These are phyloP conservation scores for Leccinum aurantiacum DNA, from an alignment of 768 basidiomycete genomes.

Conservation along the genomic window DNA sequence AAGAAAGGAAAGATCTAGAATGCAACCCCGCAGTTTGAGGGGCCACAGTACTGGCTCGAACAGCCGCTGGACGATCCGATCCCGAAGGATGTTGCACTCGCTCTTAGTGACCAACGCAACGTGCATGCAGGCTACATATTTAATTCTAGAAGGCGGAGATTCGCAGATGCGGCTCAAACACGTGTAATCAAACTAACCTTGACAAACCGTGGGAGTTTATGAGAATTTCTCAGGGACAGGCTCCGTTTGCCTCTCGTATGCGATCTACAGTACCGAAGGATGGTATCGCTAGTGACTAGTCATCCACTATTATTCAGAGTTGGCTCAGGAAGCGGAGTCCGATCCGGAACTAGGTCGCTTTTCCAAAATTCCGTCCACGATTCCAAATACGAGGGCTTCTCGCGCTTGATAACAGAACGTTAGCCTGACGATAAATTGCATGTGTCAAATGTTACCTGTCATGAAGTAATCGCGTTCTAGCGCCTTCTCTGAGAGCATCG, in stretches of 20 bases:
- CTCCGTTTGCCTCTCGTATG: constrained; percentile 1
- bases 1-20: constrained; percentile 13
- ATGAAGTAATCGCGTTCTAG: constrained; percentile 95
- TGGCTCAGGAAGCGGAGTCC: constrained; percentile 23
- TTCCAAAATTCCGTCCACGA: constrained; percentile 90
- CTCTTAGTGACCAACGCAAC: constrained; percentile 10
- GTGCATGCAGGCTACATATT: constrained; percentile 6
- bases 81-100: constrained; percentile 12
- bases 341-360: constrained; percentile 61
- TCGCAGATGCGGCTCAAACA: constrained; percentile 23
- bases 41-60: constrained; percentile 5
- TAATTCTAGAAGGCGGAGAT: constrained; percentile 26
- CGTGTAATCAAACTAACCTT: constrained; percentile 22
- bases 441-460: constrained; percentile 56
- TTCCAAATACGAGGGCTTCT: constrained; percentile 88
- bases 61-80: constrained; percentile 28
- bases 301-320: constrained; percentile 4
- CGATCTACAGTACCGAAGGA: background rate
- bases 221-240: constrained; percentile 14
- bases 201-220: constrained; percentile 20
- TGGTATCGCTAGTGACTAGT: constrained; percentile 7
- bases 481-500: constrained; percentile 62
- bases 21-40: constrained; percentile 34
- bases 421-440: constrained; percentile 21
- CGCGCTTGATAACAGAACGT: constrained; percentile 51